These are phyloP conservation scores for Aspergillus fijiensis DNA, from an alignment of 2,329 filamentous ascomycete genomes.

Conservation along the genomic window DNA sequence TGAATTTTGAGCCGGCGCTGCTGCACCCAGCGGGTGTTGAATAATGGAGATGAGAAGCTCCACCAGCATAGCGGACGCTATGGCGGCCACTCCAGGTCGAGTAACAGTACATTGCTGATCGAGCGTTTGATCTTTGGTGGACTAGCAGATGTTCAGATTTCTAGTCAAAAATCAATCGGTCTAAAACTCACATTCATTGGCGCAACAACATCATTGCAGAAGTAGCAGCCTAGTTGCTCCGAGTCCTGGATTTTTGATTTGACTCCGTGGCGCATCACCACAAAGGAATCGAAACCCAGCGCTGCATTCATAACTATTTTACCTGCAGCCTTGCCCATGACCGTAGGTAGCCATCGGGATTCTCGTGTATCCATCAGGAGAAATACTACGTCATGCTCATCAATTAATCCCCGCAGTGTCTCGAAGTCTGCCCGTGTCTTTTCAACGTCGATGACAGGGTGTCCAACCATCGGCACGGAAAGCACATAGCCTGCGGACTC, in stretches of 20 bases:
- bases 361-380: conserved; percentile 97
- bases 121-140: conserved; percentile 88
- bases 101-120: conserved; percentile 99
- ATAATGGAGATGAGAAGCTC: conserved; percentile 84
- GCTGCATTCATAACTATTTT: conserved; percentile 98
- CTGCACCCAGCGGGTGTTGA: conserved; percentile 68
- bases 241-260: conserved; percentile 57
- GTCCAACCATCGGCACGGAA: conserved; percentile 92
- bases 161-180: conserved; percentile 9
- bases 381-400: conserved; percentile 88
- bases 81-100: conserved; percentile 84
- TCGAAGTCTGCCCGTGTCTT: conserved; percentile 73
- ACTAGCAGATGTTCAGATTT: conserved; percentile 54
- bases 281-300: conserved; percentile 92
- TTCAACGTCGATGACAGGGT: conserved; percentile 73
- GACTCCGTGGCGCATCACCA: conserved; percentile 93
- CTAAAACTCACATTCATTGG: conserved; percentile 75
- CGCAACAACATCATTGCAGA: conserved; percentile 96
- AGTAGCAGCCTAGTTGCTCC: conserved; percentile 85
- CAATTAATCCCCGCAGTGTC: conserved; percentile 69
- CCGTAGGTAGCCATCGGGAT: conserved; percentile 89
- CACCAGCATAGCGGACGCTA: conserved; percentile 86
- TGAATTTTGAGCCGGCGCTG: conserved; percentile 40
- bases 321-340: conserved; percentile 88
- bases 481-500: conserved; percentile 77